These are phyloP conservation scores for Pneumocystis jirovecii DNA, from an alignment of 1,139 yeast genomes.

Conservation along the genomic window DNA sequence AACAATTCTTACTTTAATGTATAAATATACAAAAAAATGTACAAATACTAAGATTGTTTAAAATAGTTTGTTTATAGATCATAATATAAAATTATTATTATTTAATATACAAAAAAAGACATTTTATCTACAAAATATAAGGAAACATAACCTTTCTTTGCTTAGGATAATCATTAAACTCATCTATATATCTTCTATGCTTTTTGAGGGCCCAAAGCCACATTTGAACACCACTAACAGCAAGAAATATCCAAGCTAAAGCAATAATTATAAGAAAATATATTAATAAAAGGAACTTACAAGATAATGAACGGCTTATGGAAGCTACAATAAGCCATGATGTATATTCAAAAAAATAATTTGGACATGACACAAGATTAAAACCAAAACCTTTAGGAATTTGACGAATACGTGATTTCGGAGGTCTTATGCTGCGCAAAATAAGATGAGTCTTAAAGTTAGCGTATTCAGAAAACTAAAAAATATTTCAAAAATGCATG, in stretches of 20 bases:
- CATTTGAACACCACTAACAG: conserved; percentile 67
- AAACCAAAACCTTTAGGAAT: conserved; percentile 42
- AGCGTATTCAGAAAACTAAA: conserved; percentile 43
- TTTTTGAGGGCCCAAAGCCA: conserved; percentile 62
- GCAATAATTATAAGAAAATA: background rate
- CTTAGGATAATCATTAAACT: conserved; percentile 60
- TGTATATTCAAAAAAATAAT: conserved; percentile 74
- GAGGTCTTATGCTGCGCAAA: conserved; percentile 41
- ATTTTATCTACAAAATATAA: conserved; percentile 26
- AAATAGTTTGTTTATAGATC: background rate
- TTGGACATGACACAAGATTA: conserved; percentile 43
- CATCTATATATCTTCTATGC: conserved; percentile 49
- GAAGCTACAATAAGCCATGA: conserved; percentile 59
- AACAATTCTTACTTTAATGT: background rate
- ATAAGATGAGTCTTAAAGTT: conserved; percentile 56
- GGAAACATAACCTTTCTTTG: conserved; percentile 56
- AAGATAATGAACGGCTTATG: conserved; percentile 53
- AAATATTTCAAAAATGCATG: background rate
- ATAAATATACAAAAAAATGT: background rate
- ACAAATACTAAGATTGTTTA: background rate
- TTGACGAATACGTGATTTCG: conserved; percentile 33
- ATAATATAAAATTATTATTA: background rate
- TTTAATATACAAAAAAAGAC: background rate
- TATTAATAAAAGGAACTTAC: background rate
- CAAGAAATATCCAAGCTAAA: conserved; percentile 45